These are phyloP conservation scores for Diutina ranongensis DNA, from an alignment of 1,139 yeast species.

Conservation along the genomic window DNA sequence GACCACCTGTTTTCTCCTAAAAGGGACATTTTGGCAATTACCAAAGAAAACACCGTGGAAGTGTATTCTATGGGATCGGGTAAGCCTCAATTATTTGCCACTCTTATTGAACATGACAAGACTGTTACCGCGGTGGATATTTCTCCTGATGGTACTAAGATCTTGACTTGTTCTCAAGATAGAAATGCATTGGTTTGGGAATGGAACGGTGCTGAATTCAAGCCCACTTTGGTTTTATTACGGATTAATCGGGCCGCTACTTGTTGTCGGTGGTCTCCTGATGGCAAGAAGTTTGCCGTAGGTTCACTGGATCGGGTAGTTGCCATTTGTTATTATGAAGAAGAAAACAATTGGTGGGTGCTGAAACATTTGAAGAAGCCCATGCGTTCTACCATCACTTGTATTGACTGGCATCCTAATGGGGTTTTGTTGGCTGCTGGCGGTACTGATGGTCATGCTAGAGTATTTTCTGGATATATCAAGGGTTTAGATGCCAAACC, in stretches of 20 bases:
- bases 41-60: constrained; percentile 68
- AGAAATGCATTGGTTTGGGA: constrained; percentile 98
- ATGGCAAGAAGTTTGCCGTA: constrained; percentile 88
- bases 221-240: constrained; percentile 85
- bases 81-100: constrained; percentile 44
- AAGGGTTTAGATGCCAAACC: constrained; percentile 88
- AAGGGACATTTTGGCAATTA: constrained; percentile 59
- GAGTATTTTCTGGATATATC: constrained; percentile 88
- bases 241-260: constrained; percentile 95
- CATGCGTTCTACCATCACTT: constrained; percentile 72
- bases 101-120: constrained; percentile 79
- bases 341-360: constrained; percentile 98
- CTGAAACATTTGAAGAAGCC: constrained; percentile 95
- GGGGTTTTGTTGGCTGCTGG: constrained; percentile 83
- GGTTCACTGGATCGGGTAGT: constrained; percentile 92
- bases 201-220: constrained; percentile 36
- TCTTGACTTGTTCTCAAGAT: constrained; percentile 96
- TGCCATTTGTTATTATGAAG: constrained; percentile 93
- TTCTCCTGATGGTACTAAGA: constrained; percentile 68
- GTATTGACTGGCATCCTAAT: constrained; percentile 92
- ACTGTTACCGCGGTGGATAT: constrained; percentile 92
- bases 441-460: constrained; percentile 88
- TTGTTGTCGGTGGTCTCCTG: constrained; percentile 87
- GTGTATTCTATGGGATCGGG: constrained; percentile 42
- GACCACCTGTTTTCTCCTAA: constrained; percentile 83